These are phyloP conservation scores for Gynostemma pentaphyllum DNA, from an alignment of 306 rosid genomes.

Conservation along the genomic window DNA sequence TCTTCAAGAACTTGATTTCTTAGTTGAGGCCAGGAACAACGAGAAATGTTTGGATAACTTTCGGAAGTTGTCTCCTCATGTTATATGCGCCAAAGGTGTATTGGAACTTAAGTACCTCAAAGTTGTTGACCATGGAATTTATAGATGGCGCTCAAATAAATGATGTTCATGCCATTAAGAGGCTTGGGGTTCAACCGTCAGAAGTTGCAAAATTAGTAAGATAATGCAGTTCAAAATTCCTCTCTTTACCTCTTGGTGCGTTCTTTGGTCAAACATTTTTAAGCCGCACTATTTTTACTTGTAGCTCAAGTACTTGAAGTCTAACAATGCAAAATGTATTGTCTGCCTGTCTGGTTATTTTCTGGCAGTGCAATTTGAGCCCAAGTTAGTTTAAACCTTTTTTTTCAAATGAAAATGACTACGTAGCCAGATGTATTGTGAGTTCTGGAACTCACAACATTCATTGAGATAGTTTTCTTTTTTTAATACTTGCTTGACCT, in stretches of 20 bases:
- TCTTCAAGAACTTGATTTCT: constrained; percentile 77
- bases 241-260: background rate
- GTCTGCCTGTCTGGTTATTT: background rate
- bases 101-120: constrained; percentile 80
- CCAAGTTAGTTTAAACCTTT: background rate
- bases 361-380: background rate
- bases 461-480: background rate
- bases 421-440: background rate
- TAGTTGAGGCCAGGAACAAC: constrained; percentile 75
- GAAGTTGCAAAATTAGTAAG: constrained; percentile 87
- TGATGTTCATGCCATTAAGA: constrained; percentile 54
- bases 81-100: constrained; percentile 78
- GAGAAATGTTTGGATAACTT: constrained; percentile 85
- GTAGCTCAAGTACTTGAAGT: background rate
- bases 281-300: background rate
- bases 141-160: constrained; percentile 75
- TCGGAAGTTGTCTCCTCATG: constrained; percentile 73
- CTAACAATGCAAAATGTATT: background rate
- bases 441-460: background rate
- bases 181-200: constrained; percentile 56
- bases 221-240: constrained; percentile 13
- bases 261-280: background rate
- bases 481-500: background rate
- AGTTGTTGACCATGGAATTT: constrained; percentile 89
- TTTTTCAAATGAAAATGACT: background rate